Conservation (phyloP, 345 rosid genomes). For the Sisymbrium irio region DNA sequence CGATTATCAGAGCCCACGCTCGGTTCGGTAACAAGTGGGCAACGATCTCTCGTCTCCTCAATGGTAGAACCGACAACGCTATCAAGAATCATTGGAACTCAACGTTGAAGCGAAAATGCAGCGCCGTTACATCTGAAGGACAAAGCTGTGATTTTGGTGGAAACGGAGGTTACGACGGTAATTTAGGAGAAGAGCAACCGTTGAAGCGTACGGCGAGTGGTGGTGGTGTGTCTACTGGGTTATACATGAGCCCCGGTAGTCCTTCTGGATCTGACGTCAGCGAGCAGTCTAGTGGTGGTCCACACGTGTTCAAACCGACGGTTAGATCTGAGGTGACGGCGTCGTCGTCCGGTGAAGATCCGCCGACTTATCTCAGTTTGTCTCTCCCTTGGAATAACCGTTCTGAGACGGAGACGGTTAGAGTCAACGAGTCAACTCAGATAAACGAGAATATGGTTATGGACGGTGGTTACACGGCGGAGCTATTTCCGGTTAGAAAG, state of each 20-base stretch:
- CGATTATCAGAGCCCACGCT: conserved; percentile 76
- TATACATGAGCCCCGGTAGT: conserved; percentile 67
- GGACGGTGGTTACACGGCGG: conserved; percentile 26
- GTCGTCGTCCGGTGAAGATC: conserved; percentile 44
- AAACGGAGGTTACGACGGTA: conserved; percentile 52
- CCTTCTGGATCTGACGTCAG: conserved; percentile 82
- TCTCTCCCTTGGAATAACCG: conserved; percentile 51
- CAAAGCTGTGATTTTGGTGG: conserved; percentile 37
- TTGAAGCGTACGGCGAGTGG: conserved; percentile 75
- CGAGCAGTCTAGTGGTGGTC: conserved; percentile 55
- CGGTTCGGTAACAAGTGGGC: conserved; percentile 97
- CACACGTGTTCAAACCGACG: conserved; percentile 45
- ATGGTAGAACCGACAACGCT: conserved; percentile 93
- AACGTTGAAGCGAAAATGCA: conserved; percentile 78
- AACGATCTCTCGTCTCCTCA: conserved; percentile 82
- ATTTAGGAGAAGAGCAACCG: conserved; percentile 51
- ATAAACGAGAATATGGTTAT: conserved; percentile 5
- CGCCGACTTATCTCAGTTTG: conserved; percentile 64
- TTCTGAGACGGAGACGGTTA: conserved; percentile 35
- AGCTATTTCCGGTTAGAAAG: conserved; percentile 29
- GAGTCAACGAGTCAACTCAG: conserved; percentile 38
- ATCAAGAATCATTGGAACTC: conserved; percentile 98
- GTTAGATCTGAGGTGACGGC: conserved; percentile 53
- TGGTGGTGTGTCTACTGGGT: conserved; percentile 52
- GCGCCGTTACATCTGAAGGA: conserved; percentile 22